These are phyloP conservation scores for Hypoxylon sp. DNA, from an alignment of 2,329 filamentous ascomycete genomes.

Conservation along the genomic window DNA sequence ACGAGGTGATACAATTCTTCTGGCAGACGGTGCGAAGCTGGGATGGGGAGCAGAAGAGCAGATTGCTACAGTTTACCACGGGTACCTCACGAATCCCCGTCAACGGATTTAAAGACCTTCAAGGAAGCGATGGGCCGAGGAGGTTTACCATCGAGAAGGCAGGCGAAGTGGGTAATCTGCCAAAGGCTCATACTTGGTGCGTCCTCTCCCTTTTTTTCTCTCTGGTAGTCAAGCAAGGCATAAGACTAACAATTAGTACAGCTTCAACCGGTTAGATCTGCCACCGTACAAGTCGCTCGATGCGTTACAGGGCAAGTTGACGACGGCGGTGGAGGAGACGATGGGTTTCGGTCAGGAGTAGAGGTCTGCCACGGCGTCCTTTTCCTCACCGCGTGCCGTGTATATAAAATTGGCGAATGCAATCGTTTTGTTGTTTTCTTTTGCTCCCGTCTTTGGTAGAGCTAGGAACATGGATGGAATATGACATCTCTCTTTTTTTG, in stretches of 20 bases:
- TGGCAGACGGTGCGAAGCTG: constrained; percentile 97
- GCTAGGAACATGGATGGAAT: constrained; percentile 19
- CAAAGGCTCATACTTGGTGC: constrained; percentile 98
- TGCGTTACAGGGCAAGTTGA: constrained; percentile 85
- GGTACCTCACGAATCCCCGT: constrained; percentile 97
- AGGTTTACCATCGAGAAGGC: constrained; percentile 98
- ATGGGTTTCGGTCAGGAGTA: constrained; percentile 99
- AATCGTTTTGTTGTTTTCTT: no score
- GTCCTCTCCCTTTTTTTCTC: no score
- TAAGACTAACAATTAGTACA: constrained; percentile 49
- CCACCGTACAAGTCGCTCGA: constrained; percentile 93
- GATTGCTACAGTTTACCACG: constrained; percentile 94
- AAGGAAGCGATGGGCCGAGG: constrained; percentile 93
- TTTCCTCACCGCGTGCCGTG: constrained; percentile 20
- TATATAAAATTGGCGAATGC: constrained; percentile 41
- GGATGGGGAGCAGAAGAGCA: constrained; percentile 98
- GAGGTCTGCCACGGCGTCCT: constrained; percentile 31
- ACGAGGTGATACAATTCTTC: constrained; percentile 98
- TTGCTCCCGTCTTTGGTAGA: constrained; percentile 20
- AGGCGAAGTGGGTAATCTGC: constrained; percentile 86
- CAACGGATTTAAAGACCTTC: constrained; percentile 98
- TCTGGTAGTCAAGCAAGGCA: constrained; percentile 1
- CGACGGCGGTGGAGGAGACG: constrained; percentile 97
- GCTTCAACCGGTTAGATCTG: constrained; percentile 96
- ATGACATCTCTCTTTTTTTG: constrained; percentile 23